Evolutionary conservation across 805 yeast species (phyloP).

Genomic region (Candida ipomoeae): DNA sequence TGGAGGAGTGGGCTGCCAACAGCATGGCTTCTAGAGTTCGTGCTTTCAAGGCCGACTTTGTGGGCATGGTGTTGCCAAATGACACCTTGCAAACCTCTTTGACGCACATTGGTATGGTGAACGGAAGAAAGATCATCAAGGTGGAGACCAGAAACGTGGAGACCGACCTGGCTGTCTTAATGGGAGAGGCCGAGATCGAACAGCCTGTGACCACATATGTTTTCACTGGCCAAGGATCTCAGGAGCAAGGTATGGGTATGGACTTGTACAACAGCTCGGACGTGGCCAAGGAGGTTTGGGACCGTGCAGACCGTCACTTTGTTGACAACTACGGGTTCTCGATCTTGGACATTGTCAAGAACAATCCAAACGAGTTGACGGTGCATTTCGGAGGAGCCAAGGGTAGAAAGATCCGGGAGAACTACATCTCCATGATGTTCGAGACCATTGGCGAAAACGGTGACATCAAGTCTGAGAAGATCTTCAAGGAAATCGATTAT

Average conservation of each 20-base stretch:
- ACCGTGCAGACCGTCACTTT: conserved; percentile 93
- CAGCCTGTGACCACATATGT: conserved; percentile 96
- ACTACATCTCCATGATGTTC: conserved; percentile 95
- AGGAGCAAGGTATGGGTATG: conserved; percentile 99
- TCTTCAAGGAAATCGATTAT: conserved; percentile 86
- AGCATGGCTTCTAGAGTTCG: conserved; percentile 94
- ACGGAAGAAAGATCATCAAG: conserved; percentile 95
- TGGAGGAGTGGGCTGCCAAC: conserved; percentile 98
- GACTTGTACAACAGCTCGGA: conserved; percentile 86
- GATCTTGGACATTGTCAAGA: conserved; percentile 88
- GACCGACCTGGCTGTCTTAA: conserved; percentile 70
- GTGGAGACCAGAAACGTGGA: conserved; percentile 83
- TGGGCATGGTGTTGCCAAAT: conserved; percentile 97
- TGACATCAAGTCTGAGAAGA: conserved; percentile 81
- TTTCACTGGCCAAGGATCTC: conserved; percentile 99
- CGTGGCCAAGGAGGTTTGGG: conserved; percentile 96
- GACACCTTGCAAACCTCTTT: conserved; percentile 80
- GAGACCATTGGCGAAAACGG: conserved; percentile 90
- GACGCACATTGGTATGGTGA: conserved; percentile 97
- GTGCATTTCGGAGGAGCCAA: conserved; percentile 97
- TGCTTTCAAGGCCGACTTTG: conserved; percentile 85
- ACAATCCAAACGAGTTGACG: conserved; percentile 93
- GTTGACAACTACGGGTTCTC: conserved; percentile 94
- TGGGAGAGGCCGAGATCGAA: conserved; percentile 97
- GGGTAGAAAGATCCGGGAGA: conserved; percentile 91